A percentile compares a stretch with the other conserved stretches of the same genome.
Evolutionary conservation across 768 basidiomycete genomes (phyloP).

Genomic region (Mycena indigotica): DNA sequence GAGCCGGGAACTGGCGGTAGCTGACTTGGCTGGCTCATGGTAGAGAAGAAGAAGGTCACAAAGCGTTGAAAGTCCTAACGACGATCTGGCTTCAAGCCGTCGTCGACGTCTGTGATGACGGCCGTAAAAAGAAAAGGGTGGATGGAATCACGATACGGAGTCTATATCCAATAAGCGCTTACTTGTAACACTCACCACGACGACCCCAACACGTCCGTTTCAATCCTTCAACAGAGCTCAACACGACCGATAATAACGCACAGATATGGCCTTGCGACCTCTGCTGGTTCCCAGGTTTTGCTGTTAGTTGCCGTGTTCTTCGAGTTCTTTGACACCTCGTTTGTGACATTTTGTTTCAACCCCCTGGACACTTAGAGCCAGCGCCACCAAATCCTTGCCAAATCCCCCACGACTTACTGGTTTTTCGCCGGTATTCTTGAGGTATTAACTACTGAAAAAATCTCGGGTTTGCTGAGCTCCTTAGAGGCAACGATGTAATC

Average conservation of each 20-base stretch:
- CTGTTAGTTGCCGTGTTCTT: background rate
- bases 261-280: background rate
- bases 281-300: background rate
- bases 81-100: background rate
- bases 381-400: no score
- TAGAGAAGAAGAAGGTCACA: background rate
- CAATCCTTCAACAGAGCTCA: no score
- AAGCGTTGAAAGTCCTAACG: background rate
- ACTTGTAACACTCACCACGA: background rate
- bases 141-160: background rate
- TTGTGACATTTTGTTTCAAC: no score
- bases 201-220: background rate
- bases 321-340: background rate
- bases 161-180: background rate
- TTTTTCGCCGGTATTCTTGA: no score
- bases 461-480: no score
- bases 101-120: constrained; percentile 1
- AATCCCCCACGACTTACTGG: no score
- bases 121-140: background rate
- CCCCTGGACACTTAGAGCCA: no score
- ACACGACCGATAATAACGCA: background rate
- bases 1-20: constrained; percentile 44
- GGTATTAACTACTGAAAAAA: no score
- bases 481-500: no score
- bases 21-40: constrained; percentile 20